phyloP scores from a whole-genome alignment of 148 eudicot genomes.

The Rhododendron williamsianum region DNA sequence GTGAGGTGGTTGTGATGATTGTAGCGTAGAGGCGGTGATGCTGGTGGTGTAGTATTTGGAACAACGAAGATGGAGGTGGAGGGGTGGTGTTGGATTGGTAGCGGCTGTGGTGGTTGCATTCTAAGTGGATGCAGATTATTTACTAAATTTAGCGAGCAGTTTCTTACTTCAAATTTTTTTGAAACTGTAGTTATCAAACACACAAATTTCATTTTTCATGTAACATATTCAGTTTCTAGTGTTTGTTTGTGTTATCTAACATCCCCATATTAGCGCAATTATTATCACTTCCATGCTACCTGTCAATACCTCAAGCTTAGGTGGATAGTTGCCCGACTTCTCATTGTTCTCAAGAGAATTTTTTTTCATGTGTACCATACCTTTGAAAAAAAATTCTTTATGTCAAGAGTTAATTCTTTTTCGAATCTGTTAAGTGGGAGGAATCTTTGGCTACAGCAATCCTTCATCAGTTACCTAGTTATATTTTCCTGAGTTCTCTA shows the following conservation, averaged over 20 bases:
- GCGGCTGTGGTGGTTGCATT: neutral
- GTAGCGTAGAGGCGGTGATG: neutral
- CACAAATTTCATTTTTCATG: neutral
- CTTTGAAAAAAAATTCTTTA: neutral
- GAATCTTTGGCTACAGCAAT: neutral
- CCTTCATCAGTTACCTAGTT: neutral
- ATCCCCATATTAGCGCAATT: neutral
- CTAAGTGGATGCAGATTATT: neutral
- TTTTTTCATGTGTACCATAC: neutral
- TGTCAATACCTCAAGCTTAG: neutral
- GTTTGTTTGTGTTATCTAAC: neutral
- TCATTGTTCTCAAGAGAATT: neutral
- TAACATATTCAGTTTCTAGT: neutral
- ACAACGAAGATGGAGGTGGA: neutral
- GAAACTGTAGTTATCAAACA: neutral
- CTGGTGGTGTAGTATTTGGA: neutral
- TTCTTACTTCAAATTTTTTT: neutral
- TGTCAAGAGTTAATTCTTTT: neutral
- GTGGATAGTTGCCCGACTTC: neutral
- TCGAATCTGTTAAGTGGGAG: neutral
- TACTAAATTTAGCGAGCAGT: neutral
- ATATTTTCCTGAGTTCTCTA: neutral
- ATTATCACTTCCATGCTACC: neutral
- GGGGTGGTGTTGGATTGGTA: neutral
- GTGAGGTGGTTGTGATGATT: neutral